These are phyloP conservation scores for Heterobasidion parviporum DNA, from an alignment of 1,284 basidiomycete genomes.

Conservation along the genomic window DNA sequence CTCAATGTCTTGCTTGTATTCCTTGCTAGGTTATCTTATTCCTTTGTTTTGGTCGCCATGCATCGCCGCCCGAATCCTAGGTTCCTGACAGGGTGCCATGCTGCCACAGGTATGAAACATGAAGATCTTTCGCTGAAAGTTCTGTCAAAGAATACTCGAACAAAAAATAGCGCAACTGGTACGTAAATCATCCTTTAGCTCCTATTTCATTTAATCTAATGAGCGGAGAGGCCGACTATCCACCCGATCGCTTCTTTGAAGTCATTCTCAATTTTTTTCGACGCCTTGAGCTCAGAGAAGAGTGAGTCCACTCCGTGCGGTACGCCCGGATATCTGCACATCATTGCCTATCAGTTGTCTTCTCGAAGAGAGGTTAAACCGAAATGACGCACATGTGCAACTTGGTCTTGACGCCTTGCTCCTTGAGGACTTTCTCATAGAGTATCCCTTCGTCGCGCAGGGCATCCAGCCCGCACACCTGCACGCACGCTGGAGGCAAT, in stretches of 20 bases:
- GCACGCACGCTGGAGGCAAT: neutral
- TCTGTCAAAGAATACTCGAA: too few relatives aligned
- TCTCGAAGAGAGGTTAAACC: neutral
- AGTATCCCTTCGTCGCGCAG: neutral
- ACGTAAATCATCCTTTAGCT: too few relatives aligned
- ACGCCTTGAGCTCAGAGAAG: neutral
- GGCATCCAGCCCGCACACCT: neutral
- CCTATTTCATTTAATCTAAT: too few relatives aligned
- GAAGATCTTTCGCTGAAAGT: too few relatives aligned
- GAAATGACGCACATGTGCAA: neutral
- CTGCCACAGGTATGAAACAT: too few relatives aligned
- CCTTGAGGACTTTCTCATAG: neutral
- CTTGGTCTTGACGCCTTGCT: neutral
- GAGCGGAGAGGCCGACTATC: neutral
- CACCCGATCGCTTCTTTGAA: neutral
- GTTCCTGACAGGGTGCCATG: neutral
- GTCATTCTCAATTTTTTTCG: neutral
- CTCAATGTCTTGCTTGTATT: neutral
- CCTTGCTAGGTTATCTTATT: neutral
- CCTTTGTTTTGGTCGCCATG: neutral
- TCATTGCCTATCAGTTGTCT: neutral
- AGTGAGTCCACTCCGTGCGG: neutral
- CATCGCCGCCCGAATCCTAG: neutral
- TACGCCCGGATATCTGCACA: neutral
- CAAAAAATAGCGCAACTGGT: too few relatives aligned